Conservation (phyloP, 306 rosid genomes). For the Lathyrus oleraceus region DNA sequence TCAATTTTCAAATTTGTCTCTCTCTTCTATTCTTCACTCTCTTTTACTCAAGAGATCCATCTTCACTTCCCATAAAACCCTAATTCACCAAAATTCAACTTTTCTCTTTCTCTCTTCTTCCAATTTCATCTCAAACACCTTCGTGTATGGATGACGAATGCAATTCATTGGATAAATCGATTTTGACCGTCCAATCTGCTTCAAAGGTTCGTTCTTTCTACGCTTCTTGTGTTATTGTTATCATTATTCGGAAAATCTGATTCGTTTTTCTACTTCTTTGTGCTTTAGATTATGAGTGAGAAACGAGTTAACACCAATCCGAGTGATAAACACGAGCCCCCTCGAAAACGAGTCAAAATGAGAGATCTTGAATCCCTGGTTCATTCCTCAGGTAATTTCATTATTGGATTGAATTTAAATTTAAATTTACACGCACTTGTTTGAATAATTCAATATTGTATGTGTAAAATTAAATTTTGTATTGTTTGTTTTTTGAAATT, state of each 20-base stretch:
- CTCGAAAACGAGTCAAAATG: conserved; percentile 66
- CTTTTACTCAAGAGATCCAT: conserved; percentile 26
- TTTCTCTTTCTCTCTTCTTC: background rate
- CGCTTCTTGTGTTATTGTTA: conserved; percentile 10
- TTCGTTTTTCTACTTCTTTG: background rate
- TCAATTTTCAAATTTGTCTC: background rate
- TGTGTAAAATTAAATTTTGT: background rate
- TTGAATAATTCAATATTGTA: conserved; percentile 1
- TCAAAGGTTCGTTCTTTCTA: conserved; percentile 49
- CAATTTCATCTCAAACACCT: background rate
- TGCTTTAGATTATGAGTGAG: conserved; percentile 50
- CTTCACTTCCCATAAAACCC: conserved; percentile 22
- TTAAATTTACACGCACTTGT: background rate
- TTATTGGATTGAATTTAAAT: background rate
- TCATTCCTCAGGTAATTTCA: conserved; percentile 56
- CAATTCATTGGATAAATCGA: conserved; percentile 33
- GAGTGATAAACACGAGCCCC: conserved; percentile 37
- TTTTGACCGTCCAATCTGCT: conserved; percentile 40
- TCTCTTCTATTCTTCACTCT: background rate
- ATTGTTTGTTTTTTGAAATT: background rate
- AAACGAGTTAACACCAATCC: conserved; percentile 48
- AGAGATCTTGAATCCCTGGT: conserved; percentile 65
- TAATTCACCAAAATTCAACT: conserved; percentile 10
- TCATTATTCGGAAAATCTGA: background rate
- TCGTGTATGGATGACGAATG: conserved; percentile 42